Percentiles rank a stretch among this genome's conserved stretches.
Conservation (phyloP, 1,284 basidiomycete genomes). For the Ceratobasidium sp. region DNA sequence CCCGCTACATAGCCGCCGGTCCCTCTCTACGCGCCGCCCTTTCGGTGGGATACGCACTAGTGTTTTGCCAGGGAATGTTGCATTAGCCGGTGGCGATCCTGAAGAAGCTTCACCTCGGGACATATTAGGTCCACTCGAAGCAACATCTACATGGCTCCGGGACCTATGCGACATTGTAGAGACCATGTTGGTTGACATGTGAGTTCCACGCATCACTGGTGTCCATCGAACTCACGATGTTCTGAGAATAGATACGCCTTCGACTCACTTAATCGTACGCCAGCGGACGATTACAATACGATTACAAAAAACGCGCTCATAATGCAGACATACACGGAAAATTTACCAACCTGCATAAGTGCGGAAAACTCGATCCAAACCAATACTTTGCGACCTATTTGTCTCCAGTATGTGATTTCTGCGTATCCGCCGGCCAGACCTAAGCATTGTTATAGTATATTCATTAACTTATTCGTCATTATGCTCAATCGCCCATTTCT, state of each 20-base stretch:
- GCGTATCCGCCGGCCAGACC: background rate
- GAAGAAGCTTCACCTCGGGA: background rate
- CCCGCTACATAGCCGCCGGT: conserved; percentile 27
- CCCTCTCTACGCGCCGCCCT: conserved; percentile 25
- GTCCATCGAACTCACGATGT: background rate
- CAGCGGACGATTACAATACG: conserved; percentile 19
- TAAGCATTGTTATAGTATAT: conserved; percentile 9
- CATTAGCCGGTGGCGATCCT: conserved; percentile 34
- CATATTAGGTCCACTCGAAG: background rate
- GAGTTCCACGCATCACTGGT: background rate
- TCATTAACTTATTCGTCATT: conserved; percentile 37
- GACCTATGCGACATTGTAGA: conserved; percentile 36
- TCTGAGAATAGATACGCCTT: conserved; percentile 13
- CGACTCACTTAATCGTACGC: conserved; percentile 18
- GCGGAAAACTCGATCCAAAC: background rate
- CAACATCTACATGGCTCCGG: background rate
- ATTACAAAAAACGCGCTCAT: conserved; percentile 13
- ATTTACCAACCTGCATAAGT: conserved; percentile 13
- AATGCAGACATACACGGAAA: conserved; percentile 19
- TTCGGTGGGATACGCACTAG: conserved; percentile 10
- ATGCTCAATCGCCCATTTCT: conserved; percentile 36
- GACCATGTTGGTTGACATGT: conserved; percentile 32
- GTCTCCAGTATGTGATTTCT: conserved; percentile 19
- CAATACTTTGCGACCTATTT: conserved; percentile 5
- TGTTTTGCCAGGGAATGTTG: conserved; percentile 10